These are phyloP conservation scores for Penicillium sclerotigenum DNA, from an alignment of 2,329 filamentous ascomycete species.

Conservation along the genomic window DNA sequence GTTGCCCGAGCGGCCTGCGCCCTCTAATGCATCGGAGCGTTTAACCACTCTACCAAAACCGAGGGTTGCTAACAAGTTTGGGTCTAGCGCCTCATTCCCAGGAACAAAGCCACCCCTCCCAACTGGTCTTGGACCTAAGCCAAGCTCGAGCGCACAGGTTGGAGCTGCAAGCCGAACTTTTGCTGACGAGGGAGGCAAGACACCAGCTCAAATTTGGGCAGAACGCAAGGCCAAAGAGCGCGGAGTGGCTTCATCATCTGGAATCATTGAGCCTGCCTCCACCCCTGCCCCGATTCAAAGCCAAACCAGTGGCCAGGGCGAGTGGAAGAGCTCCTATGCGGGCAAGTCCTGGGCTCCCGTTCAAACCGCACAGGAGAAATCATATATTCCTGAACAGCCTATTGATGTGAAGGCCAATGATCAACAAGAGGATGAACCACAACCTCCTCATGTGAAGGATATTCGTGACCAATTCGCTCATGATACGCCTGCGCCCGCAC, in stretches of 20 bases:
- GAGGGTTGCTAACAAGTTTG: conserved; percentile 89
- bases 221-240: conserved; percentile 89
- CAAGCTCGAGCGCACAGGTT: conserved; percentile 57
- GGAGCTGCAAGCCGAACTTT: conserved; percentile 87
- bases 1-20: conserved; percentile 67
- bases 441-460: conserved; percentile 67
- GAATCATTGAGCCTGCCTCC: conserved; percentile 43
- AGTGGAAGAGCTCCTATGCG: conserved; percentile 88
- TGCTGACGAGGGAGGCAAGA: conserved; percentile 92
- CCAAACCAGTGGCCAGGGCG: conserved; percentile 68
- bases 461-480: conserved; percentile 81
- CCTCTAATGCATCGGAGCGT: conserved; percentile 71
- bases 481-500: conserved; percentile 52
- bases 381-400: conserved; percentile 56
- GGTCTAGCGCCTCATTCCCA: conserved; percentile 66
- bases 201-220: conserved; percentile 93
- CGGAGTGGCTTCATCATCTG: conserved; percentile 50
- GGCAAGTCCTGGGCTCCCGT: conserved; percentile 90
- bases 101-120: conserved; percentile 89
- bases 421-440: conserved; percentile 53
- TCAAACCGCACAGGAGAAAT: conserved; percentile 67
- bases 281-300: conserved; percentile 54
- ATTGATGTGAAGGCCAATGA: conserved; percentile 57
- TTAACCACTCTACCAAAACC: conserved; percentile 88
- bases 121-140: conserved; percentile 61